These are phyloP conservation scores for Psilocybe cubensis DNA, from an alignment of 768 basidiomycete genomes.

Conservation along the genomic window DNA sequence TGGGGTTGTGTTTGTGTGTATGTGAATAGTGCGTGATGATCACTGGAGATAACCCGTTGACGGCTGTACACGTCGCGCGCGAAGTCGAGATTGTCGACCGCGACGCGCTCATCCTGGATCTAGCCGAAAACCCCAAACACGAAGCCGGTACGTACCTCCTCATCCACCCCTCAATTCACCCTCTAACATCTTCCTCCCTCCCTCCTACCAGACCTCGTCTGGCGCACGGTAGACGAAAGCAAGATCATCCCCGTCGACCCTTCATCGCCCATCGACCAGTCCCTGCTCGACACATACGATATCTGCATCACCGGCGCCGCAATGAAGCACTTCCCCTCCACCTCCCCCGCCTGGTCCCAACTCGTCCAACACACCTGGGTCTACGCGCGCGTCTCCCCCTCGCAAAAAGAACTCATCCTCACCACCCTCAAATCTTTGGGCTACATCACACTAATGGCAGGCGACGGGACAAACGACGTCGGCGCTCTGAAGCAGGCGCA, in stretches of 20 bases:
- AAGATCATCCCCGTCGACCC: conserved; percentile 89
- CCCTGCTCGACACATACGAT: conserved; percentile 86
- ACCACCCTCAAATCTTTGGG: conserved; percentile 88
- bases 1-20: neutral
- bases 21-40: conserved; percentile 98
- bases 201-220: conserved; percentile 86
- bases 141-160: conserved; percentile 65
- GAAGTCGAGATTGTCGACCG: conserved; percentile 98
- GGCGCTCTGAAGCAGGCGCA: conserved; percentile 98
- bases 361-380: conserved; percentile 98
- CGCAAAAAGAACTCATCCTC: conserved; percentile 95
- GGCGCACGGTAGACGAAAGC: conserved; percentile 93
- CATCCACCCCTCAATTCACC: neutral
- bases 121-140: conserved; percentile 77
- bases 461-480: conserved; percentile 98
- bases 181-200: conserved; percentile 43
- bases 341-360: conserved; percentile 69
- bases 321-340: conserved; percentile 84
- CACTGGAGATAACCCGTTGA: conserved; percentile 97
- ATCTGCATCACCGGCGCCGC: conserved; percentile 97
- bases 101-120: conserved; percentile 89
- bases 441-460: conserved; percentile 95
- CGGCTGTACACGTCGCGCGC: conserved; percentile 92
- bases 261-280: conserved; percentile 71
- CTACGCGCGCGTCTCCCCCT: conserved; percentile 95